Base-by-base conservation (phyloP, 768 basidiomycete species). In the Coprinopsis cinerea region DNA sequence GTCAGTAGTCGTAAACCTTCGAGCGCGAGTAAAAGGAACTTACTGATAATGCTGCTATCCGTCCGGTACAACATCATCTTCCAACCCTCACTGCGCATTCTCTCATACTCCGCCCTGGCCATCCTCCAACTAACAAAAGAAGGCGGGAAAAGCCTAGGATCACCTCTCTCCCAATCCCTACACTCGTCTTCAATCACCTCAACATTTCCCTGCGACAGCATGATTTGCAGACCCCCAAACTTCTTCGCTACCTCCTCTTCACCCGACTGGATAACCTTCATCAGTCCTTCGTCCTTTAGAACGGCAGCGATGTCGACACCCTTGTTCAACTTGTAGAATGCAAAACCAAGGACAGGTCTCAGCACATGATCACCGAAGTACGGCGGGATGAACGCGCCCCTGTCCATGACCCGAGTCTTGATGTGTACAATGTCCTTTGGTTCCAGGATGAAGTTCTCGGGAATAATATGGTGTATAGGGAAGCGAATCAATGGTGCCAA, bases 61-160 rank as follows among this genome's bases (percentile, higher is more conserved):
- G 57, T 57, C 17, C 53, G 43, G 18, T 53, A 58, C 20, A 47
- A 48, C 13, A 46, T 50, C 55, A 57, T 53, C n/a, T 40, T 53
- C 57, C 56, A 59, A 14, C 50, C 39, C 35, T 59, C 55, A 2
- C 39, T 44, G 35, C 48, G 53, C 56, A 54, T 58, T 39, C 39
- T 55, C 39, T 55, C 43, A 41, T 54, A 56, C 53, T 55, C 58
- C 53, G 40, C 35, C 40, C 30, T 53, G 30, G 51, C 49, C 56
- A 57, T 57, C 28, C 47, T 55, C 59, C 57, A 59, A 6, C 43
- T 30, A 2, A 60, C 45, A 24, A 9, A 9, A 26, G 7, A 9
- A 11, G 7, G 11, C 18, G 11, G 11, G 7, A 7, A 10, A 40
- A 10, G 10, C 18, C 37, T 40, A n/a, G n/a, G n/a, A 20, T 42